Evolutionary conservation across 2,329 filamentous ascomycete genomes (phyloP).

Genomic region (Diaporthe ampelina): DNA sequence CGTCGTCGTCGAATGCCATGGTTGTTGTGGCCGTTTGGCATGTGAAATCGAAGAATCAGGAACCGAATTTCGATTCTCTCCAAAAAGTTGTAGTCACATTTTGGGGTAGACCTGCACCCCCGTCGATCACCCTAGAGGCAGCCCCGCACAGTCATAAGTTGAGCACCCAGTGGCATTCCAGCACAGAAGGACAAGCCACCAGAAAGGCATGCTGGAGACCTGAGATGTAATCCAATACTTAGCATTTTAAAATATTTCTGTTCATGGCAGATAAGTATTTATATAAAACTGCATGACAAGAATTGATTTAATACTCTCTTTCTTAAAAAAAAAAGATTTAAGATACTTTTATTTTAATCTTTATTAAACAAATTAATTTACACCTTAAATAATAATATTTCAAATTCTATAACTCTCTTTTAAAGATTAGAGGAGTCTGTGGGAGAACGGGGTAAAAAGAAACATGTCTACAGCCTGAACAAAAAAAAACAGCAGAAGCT

Average conservation of each 20-base stretch:
- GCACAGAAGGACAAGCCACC: background rate
- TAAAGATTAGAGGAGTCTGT: too few relatives aligned
- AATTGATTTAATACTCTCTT: too few relatives aligned
- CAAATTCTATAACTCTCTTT: background rate
- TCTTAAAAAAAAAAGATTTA: too few relatives aligned
- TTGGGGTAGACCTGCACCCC: background rate
- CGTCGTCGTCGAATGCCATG: slow-evolving; percentile 51
- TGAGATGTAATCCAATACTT: too few relatives aligned
- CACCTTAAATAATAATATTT: background rate
- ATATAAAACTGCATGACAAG: too few relatives aligned
- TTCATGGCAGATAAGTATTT: too few relatives aligned
- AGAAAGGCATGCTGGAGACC: too few relatives aligned
- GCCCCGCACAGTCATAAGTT: background rate
- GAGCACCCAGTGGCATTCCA: background rate
- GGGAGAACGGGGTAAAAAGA: background rate
- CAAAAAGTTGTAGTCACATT: slow-evolving; percentile 3
- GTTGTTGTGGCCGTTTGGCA: background rate
- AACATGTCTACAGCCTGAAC: background rate
- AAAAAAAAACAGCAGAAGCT: background rate
- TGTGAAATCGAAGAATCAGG: background rate
- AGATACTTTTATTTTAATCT: too few relatives aligned
- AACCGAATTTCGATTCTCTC: background rate
- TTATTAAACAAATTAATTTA: background rate
- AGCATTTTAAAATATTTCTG: too few relatives aligned
- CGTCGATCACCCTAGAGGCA: background rate